These are phyloP conservation scores for Euphorbia pulcherrima DNA, from an alignment of 345 rosid species.

Conservation along the genomic window DNA sequence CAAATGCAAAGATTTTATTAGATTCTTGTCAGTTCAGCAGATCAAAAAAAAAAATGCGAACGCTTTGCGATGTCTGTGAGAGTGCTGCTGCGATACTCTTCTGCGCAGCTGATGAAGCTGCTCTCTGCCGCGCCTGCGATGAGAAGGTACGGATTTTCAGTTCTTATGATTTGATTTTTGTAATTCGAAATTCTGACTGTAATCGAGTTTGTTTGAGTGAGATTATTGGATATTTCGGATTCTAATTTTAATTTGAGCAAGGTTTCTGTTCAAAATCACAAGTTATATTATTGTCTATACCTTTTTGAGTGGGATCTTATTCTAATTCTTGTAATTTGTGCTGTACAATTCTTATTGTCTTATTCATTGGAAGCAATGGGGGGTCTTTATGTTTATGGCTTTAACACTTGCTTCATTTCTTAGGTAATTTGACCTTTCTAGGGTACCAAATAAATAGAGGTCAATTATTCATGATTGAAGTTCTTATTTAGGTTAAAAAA, in stretches of 20 bases:
- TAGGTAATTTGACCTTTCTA: background rate
- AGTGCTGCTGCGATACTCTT: slow-evolving; percentile 76
- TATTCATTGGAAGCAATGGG: slow-evolving; percentile 5
- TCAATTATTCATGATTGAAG: background rate
- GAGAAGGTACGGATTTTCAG: slow-evolving; percentile 41
- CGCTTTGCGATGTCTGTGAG: slow-evolving; percentile 67
- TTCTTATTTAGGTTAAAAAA: background rate
- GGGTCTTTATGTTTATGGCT: background rate
- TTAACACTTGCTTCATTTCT: background rate
- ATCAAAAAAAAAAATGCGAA: slow-evolving; percentile 44
- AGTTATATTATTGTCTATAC: background rate
- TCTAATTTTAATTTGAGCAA: background rate
- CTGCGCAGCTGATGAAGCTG: slow-evolving; percentile 90
- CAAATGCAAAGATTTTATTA: background rate
- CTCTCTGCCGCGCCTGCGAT: slow-evolving; percentile 78
- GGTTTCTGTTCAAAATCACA: background rate
- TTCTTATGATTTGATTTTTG: background rate
- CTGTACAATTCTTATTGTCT: background rate
- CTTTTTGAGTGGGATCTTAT: background rate
- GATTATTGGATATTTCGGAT: background rate
- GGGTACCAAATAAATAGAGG: background rate
- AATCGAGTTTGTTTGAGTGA: background rate
- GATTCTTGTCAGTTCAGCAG: background rate
- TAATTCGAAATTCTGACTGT: no score
- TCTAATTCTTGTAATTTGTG: background rate